These are phyloP conservation scores for Solanum hybrid DNA, from an alignment of 305 asterid genomes.

Conservation along the genomic window DNA sequence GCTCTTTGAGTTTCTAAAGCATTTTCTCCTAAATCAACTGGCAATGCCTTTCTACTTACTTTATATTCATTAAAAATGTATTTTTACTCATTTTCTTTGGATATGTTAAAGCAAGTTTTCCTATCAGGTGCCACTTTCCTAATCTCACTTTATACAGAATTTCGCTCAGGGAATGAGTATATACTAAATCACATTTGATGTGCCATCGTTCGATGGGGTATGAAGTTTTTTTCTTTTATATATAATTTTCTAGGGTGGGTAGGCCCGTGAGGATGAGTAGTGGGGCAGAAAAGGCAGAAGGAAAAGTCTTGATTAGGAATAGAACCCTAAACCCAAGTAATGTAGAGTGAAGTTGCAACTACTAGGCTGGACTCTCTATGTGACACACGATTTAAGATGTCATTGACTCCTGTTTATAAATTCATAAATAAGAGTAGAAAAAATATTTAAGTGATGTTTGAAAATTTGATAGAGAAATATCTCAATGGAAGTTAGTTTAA, in stretches of 20 bases:
- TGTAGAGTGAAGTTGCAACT: not conserved
- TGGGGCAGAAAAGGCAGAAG: not conserved
- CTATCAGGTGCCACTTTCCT: not conserved
- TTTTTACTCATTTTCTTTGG: not conserved
- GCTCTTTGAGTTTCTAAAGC: not conserved
- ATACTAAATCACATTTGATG: not conserved
- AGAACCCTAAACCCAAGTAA: not conserved
- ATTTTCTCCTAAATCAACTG: not conserved
- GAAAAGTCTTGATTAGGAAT: not conserved
- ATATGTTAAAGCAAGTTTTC: not conserved
- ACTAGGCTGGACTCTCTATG: not conserved
- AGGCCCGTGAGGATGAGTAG: not conserved
- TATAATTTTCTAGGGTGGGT: not conserved
- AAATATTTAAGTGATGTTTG: not conserved
- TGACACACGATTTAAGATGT: not conserved
- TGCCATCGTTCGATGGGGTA: not conserved
- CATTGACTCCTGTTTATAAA: not conserved
- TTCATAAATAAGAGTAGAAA: not conserved
- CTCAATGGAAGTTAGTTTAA: not conserved
- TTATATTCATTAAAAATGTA: not conserved
- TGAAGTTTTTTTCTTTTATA: not conserved
- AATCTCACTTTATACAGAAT: not conserved
- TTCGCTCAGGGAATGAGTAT: not conserved
- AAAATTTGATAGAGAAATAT: not conserved
- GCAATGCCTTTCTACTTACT: not conserved